Base-by-base conservation (phyloP, 352 stramenopile species). In the Aphanomyces invadans region DNA sequence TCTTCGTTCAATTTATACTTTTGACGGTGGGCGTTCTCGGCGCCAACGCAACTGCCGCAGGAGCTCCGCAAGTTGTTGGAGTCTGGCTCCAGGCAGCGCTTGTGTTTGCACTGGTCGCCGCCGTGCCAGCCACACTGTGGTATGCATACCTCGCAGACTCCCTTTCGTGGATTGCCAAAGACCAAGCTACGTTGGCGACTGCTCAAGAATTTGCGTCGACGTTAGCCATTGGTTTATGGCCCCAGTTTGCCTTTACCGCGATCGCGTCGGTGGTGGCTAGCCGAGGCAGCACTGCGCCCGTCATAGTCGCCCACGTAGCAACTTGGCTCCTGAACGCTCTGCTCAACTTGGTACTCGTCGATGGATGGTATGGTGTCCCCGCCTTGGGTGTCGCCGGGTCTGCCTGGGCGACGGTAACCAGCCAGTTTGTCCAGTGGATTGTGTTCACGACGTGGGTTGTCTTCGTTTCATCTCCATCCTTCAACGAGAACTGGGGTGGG, bases 81-180 rank as follows among this genome's bases (percentile, higher is more conserved):
- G 72, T 75, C 21, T 87, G 78, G 78, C 76, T 87, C 1, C 75
- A 82, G 60, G 78, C 76, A 1, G 74, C 68, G 7, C 67, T 87
- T 28, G 39, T 76, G 15, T 73, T 78, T 36, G 72, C 70, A 15
- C 52, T 74, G 21, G 29, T 78, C 28, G 71, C 71, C 12, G 51
- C 68, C 19, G 74, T 77, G 38, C 71, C 74, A 1, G 74, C 77
- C 67, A 76, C 75, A 10, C 49, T 57, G 9, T 57, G 21, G 15
- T 57, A 57, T 38, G 12, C n/a, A 15, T 57, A 32, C 11, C 11
- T 57, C 5, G 25, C 15, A n/a, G 25, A 57, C 4, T 33, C n/a
- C 29, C 49, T 57, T 32, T 4, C 9, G 4, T 57, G 49, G 49
- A 21, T 32, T 33, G 29, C 19, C 5, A 0, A 33, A 29, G 49